A percentile compares a stretch with the other conserved stretches of the same genome.
Conservation (phyloP, 2,329 filamentous ascomycete genomes). For the Fusarium vanettenii region DNA sequence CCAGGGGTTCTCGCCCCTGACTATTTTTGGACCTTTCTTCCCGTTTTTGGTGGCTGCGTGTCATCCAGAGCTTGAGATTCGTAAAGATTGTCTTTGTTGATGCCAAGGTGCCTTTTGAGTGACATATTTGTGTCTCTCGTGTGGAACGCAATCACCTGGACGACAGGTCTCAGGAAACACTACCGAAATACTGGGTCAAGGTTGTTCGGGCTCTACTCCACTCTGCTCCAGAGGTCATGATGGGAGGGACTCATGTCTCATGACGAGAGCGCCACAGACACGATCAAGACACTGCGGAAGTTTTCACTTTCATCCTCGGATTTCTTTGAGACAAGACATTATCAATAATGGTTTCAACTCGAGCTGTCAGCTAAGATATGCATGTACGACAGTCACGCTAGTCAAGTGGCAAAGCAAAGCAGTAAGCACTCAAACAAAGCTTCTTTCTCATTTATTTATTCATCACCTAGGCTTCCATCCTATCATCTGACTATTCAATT, state of each 20-base stretch:
- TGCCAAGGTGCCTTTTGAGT: background rate
- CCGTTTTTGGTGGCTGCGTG: background rate
- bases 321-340: background rate
- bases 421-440: background rate
- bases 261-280: background rate
- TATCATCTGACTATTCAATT: background rate
- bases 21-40: slow-evolving; percentile 25
- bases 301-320: background rate
- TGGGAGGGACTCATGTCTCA: background rate
- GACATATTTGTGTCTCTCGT: background rate
- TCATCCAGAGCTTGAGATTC: slow-evolving; percentile 18
- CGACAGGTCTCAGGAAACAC: background rate
- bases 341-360: background rate
- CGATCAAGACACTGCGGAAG: background rate
- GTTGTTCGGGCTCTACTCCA: background rate
- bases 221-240: background rate
- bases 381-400: background rate
- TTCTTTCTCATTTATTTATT: background rate
- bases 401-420: background rate
- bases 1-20: slow-evolving; percentile 25
- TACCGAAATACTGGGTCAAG: background rate
- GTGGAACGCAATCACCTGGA: background rate
- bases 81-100: background rate
- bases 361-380: background rate
- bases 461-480: background rate